These are phyloP conservation scores for Pseudozyma sp. DNA, from an alignment of 1,284 basidiomycete species.

Conservation along the genomic window DNA sequence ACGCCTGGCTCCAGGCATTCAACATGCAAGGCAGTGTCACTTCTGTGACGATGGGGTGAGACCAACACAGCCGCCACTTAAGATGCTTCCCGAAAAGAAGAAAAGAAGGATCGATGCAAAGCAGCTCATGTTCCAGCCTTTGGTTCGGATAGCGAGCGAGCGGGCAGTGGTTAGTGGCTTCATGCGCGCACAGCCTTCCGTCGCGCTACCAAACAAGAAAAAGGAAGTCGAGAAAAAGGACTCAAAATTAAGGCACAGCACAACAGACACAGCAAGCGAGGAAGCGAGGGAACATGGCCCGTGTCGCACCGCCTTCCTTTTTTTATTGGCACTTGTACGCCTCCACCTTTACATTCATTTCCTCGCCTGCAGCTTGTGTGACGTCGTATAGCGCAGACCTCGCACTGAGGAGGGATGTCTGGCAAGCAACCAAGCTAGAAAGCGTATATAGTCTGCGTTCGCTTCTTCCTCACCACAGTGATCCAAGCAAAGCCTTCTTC, in stretches of 20 bases:
- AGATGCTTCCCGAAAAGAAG: no score
- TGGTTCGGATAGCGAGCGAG: no score
- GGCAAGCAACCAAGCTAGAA: no score
- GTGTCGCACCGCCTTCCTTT: constrained; percentile 24
- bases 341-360: background rate
- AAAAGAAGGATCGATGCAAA: background rate
- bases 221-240: background rate
- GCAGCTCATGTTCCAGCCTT: background rate
- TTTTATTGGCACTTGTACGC: background rate
- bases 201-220: background rate
- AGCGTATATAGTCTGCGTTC: constrained; percentile 1
- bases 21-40: no score
- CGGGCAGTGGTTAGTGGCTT: background rate
- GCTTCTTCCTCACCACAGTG: background rate
- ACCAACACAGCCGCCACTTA: no score
- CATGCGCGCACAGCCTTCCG: background rate
- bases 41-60: no score
- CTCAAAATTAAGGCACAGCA: background rate
- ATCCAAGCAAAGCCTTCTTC: background rate
- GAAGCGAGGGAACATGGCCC: constrained; percentile 12
- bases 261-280: background rate
- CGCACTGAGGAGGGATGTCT: no score
- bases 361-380: constrained; percentile 1
- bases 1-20: no score
- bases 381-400: constrained; percentile 2